Conservation (phyloP, 371 early-diverging fungal genomes). For the Coemansia sp. region DNA sequence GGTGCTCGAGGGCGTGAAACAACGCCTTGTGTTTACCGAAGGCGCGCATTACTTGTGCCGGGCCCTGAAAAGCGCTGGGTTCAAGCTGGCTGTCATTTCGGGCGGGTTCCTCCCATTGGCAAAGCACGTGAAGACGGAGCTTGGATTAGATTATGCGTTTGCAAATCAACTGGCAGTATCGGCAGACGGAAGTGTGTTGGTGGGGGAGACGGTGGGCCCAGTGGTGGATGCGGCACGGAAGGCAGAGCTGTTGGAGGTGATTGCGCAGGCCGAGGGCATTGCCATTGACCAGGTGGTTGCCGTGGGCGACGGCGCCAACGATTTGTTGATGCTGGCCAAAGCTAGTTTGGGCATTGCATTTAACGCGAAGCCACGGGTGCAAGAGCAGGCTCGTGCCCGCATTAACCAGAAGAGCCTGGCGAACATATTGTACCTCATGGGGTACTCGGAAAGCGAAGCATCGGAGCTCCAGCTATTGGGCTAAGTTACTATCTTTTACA, state of each 20-base stretch:
- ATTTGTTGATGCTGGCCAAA: slow-evolving; percentile 94
- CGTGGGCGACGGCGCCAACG: slow-evolving; percentile 99
- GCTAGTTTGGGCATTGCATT: slow-evolving; percentile 99
- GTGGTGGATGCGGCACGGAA: slow-evolving; percentile 91
- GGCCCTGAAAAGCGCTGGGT: slow-evolving; percentile 87
- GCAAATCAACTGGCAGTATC: slow-evolving; percentile 92
- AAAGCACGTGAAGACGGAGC: slow-evolving; percentile 78
- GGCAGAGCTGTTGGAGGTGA: slow-evolving; percentile 89
- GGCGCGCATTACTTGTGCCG: slow-evolving; percentile 88
- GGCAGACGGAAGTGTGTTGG: slow-evolving; percentile 75
- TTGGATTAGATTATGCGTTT: slow-evolving; percentile 94
- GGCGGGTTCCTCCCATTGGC: slow-evolving; percentile 96
- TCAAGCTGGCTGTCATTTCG: slow-evolving; percentile 91
- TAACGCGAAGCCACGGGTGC: slow-evolving; percentile 96
- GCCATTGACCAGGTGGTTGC: slow-evolving; percentile 89
- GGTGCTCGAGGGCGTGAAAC: slow-evolving; percentile 76
- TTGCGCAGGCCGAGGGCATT: slow-evolving; percentile 90
- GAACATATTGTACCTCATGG: slow-evolving; percentile 10
- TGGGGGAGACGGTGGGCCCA: slow-evolving; percentile 83
- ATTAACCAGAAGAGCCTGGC: slow-evolving; percentile 85
- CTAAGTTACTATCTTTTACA: not conserved
- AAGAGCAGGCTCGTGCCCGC: slow-evolving; percentile 83
- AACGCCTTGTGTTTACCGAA: slow-evolving; percentile 79
- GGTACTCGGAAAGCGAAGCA: not conserved
- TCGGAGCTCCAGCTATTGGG: not conserved